A percentile compares a stretch with the other conserved stretches of the same genome.
Conservation (phyloP, 495 filamentous ascomycete genomes). For the Entonaema liquescens region DNA sequence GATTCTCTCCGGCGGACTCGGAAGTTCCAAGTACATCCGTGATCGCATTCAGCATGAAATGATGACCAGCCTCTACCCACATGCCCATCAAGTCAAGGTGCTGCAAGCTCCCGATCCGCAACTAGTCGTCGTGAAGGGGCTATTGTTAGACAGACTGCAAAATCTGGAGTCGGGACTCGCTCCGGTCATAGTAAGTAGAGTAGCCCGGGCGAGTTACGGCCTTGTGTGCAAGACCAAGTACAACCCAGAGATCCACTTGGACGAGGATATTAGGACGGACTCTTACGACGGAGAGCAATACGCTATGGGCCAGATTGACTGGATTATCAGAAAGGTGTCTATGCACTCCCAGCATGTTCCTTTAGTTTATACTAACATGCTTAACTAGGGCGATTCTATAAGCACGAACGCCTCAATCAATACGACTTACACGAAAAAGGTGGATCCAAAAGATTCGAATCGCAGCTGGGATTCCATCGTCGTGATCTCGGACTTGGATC, state of each 20-base stretch:
- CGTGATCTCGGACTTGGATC: conserved; percentile 58
- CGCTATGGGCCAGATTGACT: conserved; percentile 63
- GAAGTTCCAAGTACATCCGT: conserved; percentile 69
- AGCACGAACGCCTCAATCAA: conserved; percentile 50
- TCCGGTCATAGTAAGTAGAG: conserved; percentile 56
- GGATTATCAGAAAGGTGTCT: conserved; percentile 60
- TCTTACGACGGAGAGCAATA: conserved; percentile 56
- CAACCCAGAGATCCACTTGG: conserved; percentile 54
- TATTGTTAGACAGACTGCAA: conserved; percentile 64
- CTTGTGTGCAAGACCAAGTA: conserved; percentile 60
- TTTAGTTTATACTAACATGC: neutral
- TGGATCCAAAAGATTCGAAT: conserved; percentile 51
- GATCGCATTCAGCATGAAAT: conserved; percentile 55
- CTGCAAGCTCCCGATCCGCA: conserved; percentile 64
- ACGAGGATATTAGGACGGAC: conserved; percentile 54
- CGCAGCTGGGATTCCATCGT: conserved; percentile 57
- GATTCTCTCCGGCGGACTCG: conserved; percentile 70
- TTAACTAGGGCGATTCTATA: conserved; percentile 49
- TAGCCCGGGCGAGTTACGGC: conserved; percentile 66
- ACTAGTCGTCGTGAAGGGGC: conserved; percentile 64
- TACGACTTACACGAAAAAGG: conserved; percentile 57
- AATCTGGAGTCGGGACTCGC: conserved; percentile 50
- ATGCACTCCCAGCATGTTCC: conserved; percentile 21
- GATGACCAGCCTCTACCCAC: conserved; percentile 45
- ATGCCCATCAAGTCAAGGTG: conserved; percentile 54